Evolutionary conservation across 2,329 filamentous ascomycete genomes (phyloP), one percentile per base, ranked within the genome.

Genomic region (Venturia aucupariae): DNA sequence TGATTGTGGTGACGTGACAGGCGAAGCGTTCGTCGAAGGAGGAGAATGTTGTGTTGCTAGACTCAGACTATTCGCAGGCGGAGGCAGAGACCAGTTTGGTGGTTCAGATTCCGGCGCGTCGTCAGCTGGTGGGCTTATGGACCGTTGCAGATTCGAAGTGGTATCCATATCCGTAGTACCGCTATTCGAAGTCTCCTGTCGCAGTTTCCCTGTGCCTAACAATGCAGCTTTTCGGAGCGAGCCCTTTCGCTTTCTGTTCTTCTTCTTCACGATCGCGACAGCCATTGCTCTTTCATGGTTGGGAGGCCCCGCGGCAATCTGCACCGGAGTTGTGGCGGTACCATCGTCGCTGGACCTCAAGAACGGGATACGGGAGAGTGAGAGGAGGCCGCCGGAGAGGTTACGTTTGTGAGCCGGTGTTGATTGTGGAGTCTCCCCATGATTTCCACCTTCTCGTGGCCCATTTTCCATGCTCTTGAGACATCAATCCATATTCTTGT

Each of bases 221-320:
- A 96, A 80, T 32, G 91, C 92, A 13, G 90, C 90, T 76, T 96
- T 96, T 66, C 92, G 84, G 73, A 97, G 79, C 13, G 92, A 96
- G 4, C 91, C 92, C 72, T 89, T 90, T 81, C 78, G 75, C 81
- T 73, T 75, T 80, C 48, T 11, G 15, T 30, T 35, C 27, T 65
- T 63, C 32, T 19, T 51, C 13, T 17, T 71, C 75, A 80, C 71
- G 77, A 77, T 59, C 19, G 51, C 48, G 4, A 17, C 35, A n/a
- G 62, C 46, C 62, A 63, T n/a, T 17, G 62, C 24, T 17, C 35
- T 10, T 24, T 59, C 62, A 41, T 59, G 13, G 8, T 60, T 24
- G 48, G 67, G 63, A 60, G 22, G 10, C 22, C 65, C 66, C 11
- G 69, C 57, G 65, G 65, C 54, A 65, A 4, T 66, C 64, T 46